Evolutionary conservation across 2,329 filamentous ascomycete species (phyloP).

Genomic region (Fusarium udum): DNA sequence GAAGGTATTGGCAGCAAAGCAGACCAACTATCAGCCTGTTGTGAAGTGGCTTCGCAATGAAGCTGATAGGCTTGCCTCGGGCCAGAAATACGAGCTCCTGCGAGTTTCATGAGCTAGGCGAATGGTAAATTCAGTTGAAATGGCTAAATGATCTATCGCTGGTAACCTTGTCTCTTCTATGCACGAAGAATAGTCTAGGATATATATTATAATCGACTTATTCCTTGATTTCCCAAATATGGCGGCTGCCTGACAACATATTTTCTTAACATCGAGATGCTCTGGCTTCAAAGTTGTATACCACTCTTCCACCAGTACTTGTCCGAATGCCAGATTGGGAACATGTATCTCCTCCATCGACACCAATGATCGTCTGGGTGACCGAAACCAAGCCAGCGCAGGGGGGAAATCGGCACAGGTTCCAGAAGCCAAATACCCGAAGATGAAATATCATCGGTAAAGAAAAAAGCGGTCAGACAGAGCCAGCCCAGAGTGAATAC

Average conservation of each 20-base stretch:
- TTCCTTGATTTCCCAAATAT: neutral
- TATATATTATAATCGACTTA: neutral
- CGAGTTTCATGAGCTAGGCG: neutral
- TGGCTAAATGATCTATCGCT: neutral
- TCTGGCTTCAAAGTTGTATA: constrained; percentile 43
- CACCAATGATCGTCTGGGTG: constrained; percentile 69
- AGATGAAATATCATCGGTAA: constrained; percentile 80
- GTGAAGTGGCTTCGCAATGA: constrained; percentile 73
- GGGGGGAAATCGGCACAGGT: constrained; percentile 77
- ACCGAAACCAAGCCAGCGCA: constrained; percentile 74
- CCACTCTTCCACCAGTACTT: constrained; percentile 68
- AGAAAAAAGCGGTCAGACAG: constrained; percentile 67
- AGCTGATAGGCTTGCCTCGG: constrained; percentile 48
- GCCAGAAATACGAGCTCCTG: neutral
- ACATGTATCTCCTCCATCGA: constrained; percentile 68
- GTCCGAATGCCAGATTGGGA: constrained; percentile 66
- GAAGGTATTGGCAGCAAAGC: constrained; percentile 73
- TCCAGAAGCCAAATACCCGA: constrained; percentile 83
- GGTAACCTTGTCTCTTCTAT: neutral
- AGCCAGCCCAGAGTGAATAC: constrained; percentile 73
- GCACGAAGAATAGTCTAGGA: neutral
- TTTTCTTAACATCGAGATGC: neutral
- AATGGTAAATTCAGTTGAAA: neutral
- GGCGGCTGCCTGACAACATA: neutral
- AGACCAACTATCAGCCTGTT: constrained; percentile 72